phyloP scores from a whole-genome alignment of 2,329 filamentous ascomycete genomes.

The Botrytis paeoniae region DNA sequence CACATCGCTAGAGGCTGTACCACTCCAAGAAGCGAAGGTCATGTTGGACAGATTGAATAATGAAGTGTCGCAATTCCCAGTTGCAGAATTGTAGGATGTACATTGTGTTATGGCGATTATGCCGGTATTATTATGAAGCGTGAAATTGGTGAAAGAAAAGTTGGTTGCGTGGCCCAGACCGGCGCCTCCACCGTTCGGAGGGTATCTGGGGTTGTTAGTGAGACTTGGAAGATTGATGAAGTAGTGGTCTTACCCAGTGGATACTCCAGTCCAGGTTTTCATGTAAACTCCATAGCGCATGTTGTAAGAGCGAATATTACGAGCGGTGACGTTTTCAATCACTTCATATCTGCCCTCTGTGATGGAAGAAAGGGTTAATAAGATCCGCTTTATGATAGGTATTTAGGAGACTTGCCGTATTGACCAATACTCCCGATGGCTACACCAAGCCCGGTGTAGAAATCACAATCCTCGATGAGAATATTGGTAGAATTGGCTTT shows the following conservation, averaged over 20 bases:
- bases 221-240: neutral
- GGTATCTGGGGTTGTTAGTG: conserved; percentile 36
- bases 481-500: conserved; percentile 58
- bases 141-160: conserved; percentile 14
- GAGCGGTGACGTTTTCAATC: conserved; percentile 48
- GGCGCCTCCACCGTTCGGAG: conserved; percentile 57
- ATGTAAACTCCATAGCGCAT: conserved; percentile 44
- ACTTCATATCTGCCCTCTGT: conserved; percentile 44
- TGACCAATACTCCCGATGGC: conserved; percentile 58
- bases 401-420: conserved; percentile 37
- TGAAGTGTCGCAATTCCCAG: conserved; percentile 42
- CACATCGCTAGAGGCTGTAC: conserved; percentile 23
- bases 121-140: conserved; percentile 1
- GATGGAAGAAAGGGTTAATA: neutral
- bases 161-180: conserved; percentile 44
- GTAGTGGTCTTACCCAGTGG: conserved; percentile 37
- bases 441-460: conserved; percentile 51
- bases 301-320: conserved; percentile 47
- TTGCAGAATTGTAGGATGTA: conserved; percentile 39
- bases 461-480: conserved; percentile 46
- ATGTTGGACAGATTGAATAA: conserved; percentile 41
- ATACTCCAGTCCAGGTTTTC: conserved; percentile 57
- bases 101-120: conserved; percentile 42
- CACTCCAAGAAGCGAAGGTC: conserved; percentile 25
- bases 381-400: too few species aligned